Conservation (phyloP, 495 filamentous ascomycete species). For the Neurospora intermedia region DNA sequence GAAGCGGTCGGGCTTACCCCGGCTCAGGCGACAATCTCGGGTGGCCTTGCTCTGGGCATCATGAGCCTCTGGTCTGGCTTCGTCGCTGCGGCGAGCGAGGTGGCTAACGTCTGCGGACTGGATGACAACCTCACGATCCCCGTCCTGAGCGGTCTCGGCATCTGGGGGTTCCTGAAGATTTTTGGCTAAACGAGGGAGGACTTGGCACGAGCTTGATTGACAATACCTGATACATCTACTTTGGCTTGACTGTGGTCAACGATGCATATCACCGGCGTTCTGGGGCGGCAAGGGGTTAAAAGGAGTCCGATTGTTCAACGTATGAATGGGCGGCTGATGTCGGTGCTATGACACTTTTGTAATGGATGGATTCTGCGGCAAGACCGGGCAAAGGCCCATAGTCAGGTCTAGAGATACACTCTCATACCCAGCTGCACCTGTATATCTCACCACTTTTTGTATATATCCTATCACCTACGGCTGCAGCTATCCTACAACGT, state of each 20-base stretch:
- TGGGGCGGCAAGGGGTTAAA: background rate
- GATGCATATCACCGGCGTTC: constrained; percentile 3
- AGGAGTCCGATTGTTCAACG: background rate
- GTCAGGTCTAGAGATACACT: background rate
- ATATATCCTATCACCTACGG: background rate
- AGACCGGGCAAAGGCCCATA: background rate
- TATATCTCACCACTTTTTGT: background rate
- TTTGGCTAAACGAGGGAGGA: constrained; percentile 50
- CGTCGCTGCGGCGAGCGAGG: constrained; percentile 79
- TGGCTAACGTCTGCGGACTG: constrained; percentile 81
- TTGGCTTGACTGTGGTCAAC: constrained; percentile 4
- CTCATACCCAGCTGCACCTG: background rate
- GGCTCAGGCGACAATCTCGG: constrained; percentile 43
- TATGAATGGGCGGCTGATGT: background rate
- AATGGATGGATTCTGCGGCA: background rate
- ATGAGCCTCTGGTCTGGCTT: constrained; percentile 83
- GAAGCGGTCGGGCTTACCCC: constrained; percentile 39
- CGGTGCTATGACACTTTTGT: background rate
- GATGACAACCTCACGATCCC: constrained; percentile 98
- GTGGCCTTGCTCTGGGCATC: constrained; percentile 64
- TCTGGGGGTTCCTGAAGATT: constrained; percentile 88
- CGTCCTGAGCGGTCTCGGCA: constrained; percentile 75
- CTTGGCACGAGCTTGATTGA: background rate
- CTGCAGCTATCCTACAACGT: background rate
- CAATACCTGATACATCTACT: background rate